phyloP scores from a whole-genome alignment of 2,329 filamentous ascomycete genomes.

The Penicillium occitanis region DNA sequence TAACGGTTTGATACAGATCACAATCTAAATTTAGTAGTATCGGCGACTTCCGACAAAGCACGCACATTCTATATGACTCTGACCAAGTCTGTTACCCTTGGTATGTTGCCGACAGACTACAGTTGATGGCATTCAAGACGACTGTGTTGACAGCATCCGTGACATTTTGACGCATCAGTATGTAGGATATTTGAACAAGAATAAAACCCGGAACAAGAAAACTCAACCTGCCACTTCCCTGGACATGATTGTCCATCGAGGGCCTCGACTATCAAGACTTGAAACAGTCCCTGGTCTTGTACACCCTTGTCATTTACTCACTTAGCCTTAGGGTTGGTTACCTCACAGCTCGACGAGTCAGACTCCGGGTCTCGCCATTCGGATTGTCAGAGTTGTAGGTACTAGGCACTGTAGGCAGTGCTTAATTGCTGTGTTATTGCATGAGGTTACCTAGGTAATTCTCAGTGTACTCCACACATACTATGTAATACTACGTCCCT shows the following conservation, averaged over 20 bases:
- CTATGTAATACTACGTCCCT: background rate
- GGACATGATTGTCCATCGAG: background rate
- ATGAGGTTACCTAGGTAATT: conserved; percentile 2
- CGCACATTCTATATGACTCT: background rate
- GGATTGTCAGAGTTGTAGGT: background rate
- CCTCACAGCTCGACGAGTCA: background rate
- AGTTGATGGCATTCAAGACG: no score
- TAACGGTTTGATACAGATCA: background rate
- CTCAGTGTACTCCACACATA: background rate
- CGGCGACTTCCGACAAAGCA: conserved; percentile 1
- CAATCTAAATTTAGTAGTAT: background rate
- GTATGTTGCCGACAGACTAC: background rate
- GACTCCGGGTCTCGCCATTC: background rate
- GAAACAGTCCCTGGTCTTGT: conserved; percentile 3
- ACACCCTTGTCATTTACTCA: background rate
- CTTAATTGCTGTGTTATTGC: background rate
- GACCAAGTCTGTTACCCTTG: background rate
- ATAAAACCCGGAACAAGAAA: background rate
- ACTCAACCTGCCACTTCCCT: background rate
- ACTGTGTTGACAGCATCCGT: background rate
- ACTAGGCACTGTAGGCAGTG: background rate
- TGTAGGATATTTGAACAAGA: background rate
- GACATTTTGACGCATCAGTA: background rate
- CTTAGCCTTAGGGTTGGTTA: background rate
- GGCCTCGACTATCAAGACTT: background rate